A percentile compares a stretch with the other conserved stretches of the same genome.
Evolutionary conservation across 2,329 filamentous ascomycete genomes (phyloP).

Genomic region (Diaporthe ampelina): DNA sequence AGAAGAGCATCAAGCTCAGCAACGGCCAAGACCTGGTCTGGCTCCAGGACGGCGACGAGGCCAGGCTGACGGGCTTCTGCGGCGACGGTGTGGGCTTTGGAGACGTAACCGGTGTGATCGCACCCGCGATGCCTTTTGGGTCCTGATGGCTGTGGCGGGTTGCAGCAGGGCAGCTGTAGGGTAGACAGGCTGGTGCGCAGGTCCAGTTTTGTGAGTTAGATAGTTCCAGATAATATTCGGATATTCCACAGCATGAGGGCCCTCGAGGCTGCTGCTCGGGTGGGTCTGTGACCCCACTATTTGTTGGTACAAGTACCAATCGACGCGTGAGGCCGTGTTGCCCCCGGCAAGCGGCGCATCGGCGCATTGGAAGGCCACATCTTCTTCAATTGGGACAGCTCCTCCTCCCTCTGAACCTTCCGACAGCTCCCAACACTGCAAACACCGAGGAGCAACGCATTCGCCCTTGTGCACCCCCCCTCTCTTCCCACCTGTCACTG

Average conservation of each 20-base stretch:
- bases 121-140: constrained; percentile 39
- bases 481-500: constrained; percentile 34
- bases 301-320: constrained; percentile 10
- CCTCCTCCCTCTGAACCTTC: constrained; percentile 36
- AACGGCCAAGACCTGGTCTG: constrained; percentile 52
- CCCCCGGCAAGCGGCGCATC: constrained; percentile 36
- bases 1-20: constrained; percentile 46
- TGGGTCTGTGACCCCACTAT: constrained; percentile 21
- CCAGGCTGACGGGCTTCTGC: constrained; percentile 55
- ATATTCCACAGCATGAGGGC: not conserved
- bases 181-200: too few species aligned
- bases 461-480: constrained; percentile 34
- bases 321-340: constrained; percentile 3
- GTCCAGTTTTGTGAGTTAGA: too few species aligned
- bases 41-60: constrained; percentile 57
- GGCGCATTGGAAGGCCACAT: constrained; percentile 41
- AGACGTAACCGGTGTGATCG: constrained; percentile 51
- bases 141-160: constrained; percentile 15
- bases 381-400: constrained; percentile 40
- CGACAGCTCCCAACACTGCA: constrained; percentile 26
- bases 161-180: too few species aligned
- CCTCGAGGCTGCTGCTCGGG: not conserved
- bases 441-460: constrained; percentile 38
- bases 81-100: constrained; percentile 59
- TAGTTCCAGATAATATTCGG: too few species aligned